phyloP scores from a whole-genome alignment of 371 early-diverging fungal genomes.

The Mortierella sp. region DNA sequence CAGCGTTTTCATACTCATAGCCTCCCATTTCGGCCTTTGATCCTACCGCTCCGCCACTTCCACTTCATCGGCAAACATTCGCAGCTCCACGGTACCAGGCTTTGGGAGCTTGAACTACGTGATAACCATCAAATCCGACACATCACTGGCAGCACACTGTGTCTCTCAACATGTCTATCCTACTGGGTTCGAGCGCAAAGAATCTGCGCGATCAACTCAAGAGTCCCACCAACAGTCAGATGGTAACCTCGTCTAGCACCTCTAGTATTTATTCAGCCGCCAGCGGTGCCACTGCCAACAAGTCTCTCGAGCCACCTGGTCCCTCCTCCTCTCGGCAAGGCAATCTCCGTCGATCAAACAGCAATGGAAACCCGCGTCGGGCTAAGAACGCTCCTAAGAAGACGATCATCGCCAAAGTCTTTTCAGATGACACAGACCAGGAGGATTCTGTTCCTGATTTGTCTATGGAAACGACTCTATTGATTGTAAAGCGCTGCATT shows the following conservation, averaged over 20 bases:
- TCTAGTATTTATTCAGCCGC: conserved; percentile 17
- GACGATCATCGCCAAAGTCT: conserved; percentile 37
- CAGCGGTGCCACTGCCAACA: conserved; percentile 16
- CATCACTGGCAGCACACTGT: not conserved
- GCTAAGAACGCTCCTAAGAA: conserved; percentile 40
- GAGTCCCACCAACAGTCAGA: conserved; percentile 1
- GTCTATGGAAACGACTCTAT: conserved; percentile 48
- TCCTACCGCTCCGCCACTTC: not conserved
- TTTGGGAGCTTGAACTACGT: not conserved
- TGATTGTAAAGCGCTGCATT: conserved; percentile 46
- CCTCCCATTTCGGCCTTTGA: no score
- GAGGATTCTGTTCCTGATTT: conserved; percentile 24
- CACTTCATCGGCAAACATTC: no score
- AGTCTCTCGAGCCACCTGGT: conserved; percentile 26
- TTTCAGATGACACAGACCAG: conserved; percentile 13
- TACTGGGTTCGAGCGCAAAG: conserved; percentile 42
- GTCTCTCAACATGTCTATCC: conserved; percentile 28
- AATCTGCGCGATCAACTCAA: conserved; percentile 46
- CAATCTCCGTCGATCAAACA: conserved; percentile 30
- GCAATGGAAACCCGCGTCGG: conserved; percentile 31
- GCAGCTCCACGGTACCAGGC: not conserved
- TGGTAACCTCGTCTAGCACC: conserved; percentile 14
- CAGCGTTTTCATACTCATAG: no score
- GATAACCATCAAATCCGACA: not conserved
- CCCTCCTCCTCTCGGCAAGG: conserved; percentile 26